A percentile compares a stretch with the other conserved stretches of the same genome.
Conservation (phyloP, 2,329 filamentous ascomycete species). For the Ophiostoma sp. region DNA sequence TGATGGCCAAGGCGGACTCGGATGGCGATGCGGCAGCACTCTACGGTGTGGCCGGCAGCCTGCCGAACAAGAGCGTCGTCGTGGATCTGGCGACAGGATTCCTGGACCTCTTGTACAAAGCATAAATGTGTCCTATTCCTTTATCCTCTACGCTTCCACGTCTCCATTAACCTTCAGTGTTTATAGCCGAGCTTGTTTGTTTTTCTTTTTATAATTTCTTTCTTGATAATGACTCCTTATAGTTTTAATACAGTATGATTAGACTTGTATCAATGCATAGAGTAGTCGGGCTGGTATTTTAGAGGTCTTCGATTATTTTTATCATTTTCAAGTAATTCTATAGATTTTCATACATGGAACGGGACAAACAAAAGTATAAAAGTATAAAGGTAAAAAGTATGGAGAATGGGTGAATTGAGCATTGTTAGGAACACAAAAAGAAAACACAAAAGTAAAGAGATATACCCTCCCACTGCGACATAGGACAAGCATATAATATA, state of each 20-base stretch:
- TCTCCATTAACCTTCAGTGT: neutral
- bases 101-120: conserved; percentile 85
- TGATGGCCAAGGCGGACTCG: conserved; percentile 53
- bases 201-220: neutral
- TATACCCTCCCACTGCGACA: neutral
- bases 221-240: neutral
- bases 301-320: neutral
- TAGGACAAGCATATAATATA: neutral
- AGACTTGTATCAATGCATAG: neutral
- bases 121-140: neutral
- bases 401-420: neutral
- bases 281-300: neutral
- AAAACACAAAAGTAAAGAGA: neutral
- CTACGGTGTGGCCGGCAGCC: conserved; percentile 89
- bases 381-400: neutral
- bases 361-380: neutral
- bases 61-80: conserved; percentile 94
- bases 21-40: conserved; percentile 78
- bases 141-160: neutral
- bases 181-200: neutral
- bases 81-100: conserved; percentile 86
- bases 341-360: neutral
- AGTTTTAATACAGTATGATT: neutral
- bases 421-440: neutral
- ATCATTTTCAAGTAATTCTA: conserved; percentile 3